phyloP scores from a whole-genome alignment of 345 rosid species.

The Gossypium longicalyx region DNA sequence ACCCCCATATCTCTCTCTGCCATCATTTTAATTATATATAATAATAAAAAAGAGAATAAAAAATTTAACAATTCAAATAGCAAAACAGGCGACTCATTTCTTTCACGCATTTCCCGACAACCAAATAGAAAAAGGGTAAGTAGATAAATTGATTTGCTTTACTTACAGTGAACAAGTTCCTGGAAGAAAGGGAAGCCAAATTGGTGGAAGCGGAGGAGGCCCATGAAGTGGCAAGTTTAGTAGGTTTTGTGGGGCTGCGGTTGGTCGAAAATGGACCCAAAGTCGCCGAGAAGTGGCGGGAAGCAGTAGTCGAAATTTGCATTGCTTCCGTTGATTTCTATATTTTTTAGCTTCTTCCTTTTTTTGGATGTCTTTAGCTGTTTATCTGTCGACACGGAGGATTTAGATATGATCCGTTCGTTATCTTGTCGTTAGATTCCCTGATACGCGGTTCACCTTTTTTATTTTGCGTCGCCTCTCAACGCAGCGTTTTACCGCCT shows the following conservation, averaged over 20 bases:
- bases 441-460: slow-evolving; percentile 9
- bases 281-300: slow-evolving; percentile 41
- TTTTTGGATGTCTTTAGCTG: not conserved
- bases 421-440: not conserved
- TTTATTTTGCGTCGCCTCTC: not conserved
- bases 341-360: not conserved
- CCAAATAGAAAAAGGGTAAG: not conserved
- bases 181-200: slow-evolving; percentile 46
- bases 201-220: slow-evolving; percentile 37
- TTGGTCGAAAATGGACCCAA: slow-evolving; percentile 21
- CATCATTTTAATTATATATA: not conserved
- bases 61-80: not conserved
- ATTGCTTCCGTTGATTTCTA: slow-evolving; percentile 43
- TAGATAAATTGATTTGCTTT: not conserved
- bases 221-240: slow-evolving; percentile 40
- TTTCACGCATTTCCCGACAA: not conserved
- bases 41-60: not conserved
- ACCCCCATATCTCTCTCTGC: slow-evolving; percentile 14
- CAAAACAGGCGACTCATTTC: not conserved
- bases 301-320: slow-evolving; percentile 38
- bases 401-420: slow-evolving; percentile 19
- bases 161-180: slow-evolving; percentile 50
- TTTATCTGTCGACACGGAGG: not conserved
- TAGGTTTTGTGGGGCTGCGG: slow-evolving; percentile 22
- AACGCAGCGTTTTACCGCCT: not conserved